Evolutionary conservation across 2,329 filamentous ascomycete genomes (phyloP).

Genomic region (Rhytidhysteron rufulum): DNA sequence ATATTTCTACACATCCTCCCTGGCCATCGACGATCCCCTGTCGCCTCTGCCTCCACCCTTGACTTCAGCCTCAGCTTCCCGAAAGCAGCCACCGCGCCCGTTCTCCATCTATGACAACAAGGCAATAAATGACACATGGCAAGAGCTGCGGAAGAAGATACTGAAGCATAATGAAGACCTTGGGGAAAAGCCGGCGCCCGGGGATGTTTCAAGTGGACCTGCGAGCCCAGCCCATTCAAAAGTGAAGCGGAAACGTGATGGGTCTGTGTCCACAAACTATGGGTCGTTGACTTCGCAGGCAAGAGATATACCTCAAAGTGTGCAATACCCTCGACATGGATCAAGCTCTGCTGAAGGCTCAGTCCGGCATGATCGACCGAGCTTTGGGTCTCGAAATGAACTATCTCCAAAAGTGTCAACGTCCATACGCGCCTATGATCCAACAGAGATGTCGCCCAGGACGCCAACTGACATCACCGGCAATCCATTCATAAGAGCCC

Average conservation of each 20-base stretch:
- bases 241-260: constrained; percentile 32
- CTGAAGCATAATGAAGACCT: constrained; percentile 40
- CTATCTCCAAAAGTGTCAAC: constrained; percentile 10
- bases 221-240: constrained; percentile 29
- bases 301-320: constrained; percentile 24
- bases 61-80: constrained; percentile 43
- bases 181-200: constrained; percentile 27
- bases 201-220: constrained; percentile 19
- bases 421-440: constrained; percentile 28
- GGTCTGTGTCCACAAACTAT: constrained; percentile 23
- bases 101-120: constrained; percentile 78
- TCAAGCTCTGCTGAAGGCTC: constrained; percentile 26
- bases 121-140: constrained; percentile 75
- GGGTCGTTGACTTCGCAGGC: constrained; percentile 12
- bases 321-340: constrained; percentile 17
- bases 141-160: constrained; percentile 53
- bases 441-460: constrained; percentile 23
- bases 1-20: constrained; percentile 80
- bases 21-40: constrained; percentile 86
- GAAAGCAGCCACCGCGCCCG: constrained; percentile 64
- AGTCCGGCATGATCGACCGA: constrained; percentile 15
- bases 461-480: constrained; percentile 39
- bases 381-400: constrained; percentile 15
- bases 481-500: constrained; percentile 50
- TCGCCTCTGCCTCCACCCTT: constrained; percentile 58